These are phyloP conservation scores for Thuidium tamariscinum DNA, from an alignment of 225 moss, liverwort and hornwort genomes.

Conservation along the genomic window DNA sequence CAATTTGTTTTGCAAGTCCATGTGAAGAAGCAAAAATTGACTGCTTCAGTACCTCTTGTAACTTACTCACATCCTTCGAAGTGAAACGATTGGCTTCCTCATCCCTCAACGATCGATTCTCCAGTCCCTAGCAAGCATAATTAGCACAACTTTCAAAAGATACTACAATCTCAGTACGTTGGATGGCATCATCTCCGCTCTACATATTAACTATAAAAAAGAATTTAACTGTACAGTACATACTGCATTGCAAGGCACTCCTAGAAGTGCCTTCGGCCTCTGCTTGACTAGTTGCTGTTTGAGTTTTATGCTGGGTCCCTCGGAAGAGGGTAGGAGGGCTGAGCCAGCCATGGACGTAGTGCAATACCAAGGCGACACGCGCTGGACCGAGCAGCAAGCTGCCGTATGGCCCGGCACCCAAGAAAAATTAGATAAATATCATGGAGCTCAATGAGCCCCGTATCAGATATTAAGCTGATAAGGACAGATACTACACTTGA, in stretches of 20 bases:
- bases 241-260: too few species aligned
- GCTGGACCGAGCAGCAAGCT: slow-evolving; percentile 1
- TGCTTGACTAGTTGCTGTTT: fast-evolving
- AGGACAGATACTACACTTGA: slow-evolving; percentile 70
- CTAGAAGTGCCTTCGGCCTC: fast-evolving
- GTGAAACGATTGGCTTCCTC: too few species aligned
- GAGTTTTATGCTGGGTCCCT: neutral
- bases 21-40: too few species aligned
- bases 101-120: too few species aligned
- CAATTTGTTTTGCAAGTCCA: neutral
- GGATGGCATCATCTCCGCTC: too few species aligned
- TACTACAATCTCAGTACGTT: too few species aligned
- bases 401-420: neutral
- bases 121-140: neutral
- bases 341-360: neutral
- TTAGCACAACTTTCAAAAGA: too few species aligned
- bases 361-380: slow-evolving; percentile 2
- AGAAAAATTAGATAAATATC: slow-evolving; percentile 62
- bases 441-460: slow-evolving; percentile 39
- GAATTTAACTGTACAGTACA: too few species aligned
- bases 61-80: neutral
- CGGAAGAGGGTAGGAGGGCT: neutral
- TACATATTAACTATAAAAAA: too few species aligned
- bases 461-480: slow-evolving; percentile 70
- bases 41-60: too few species aligned